Evolutionary conservation across 306 rosid species (phyloP).

Genomic region (Elaeagnus macrophylla): DNA sequence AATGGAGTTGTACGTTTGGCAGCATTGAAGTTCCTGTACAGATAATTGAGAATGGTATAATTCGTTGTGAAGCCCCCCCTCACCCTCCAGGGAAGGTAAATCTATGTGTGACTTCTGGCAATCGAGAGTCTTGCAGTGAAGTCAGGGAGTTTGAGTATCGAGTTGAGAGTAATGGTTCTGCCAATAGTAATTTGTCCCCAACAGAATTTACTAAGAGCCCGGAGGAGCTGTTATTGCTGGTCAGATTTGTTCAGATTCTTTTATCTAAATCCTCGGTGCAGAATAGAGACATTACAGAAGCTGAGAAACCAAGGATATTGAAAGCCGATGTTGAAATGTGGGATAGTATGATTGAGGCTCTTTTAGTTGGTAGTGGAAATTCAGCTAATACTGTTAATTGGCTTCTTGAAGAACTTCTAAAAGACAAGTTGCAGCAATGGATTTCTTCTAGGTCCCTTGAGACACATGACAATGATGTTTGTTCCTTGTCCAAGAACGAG

Average conservation of each 20-base stretch:
- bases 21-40: conserved; percentile 67
- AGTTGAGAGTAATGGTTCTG: conserved; percentile 27
- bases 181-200: conserved; percentile 31
- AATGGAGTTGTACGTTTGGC: conserved; percentile 91
- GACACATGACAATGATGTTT: conserved; percentile 34
- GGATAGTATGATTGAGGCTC: conserved; percentile 55
- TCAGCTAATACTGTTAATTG: conserved; percentile 56
- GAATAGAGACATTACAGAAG: conserved; percentile 27
- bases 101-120: conserved; percentile 72
- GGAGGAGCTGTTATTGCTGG: conserved; percentile 77
- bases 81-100: conserved; percentile 61
- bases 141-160: conserved; percentile 76
- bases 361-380: conserved; percentile 57
- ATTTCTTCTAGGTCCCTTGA: conserved; percentile 45
- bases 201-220: conserved; percentile 48
- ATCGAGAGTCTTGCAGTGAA: conserved; percentile 83
- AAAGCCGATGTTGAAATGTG: conserved; percentile 56
- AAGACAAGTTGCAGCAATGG: conserved; percentile 72
- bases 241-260: conserved; percentile 68
- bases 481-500: conserved; percentile 79
- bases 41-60: conserved; percentile 75
- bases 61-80: conserved; percentile 76
- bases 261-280: conserved; percentile 36
- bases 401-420: conserved; percentile 82
- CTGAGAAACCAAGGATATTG: conserved; percentile 27